phyloP scores from a whole-genome alignment of 306 rosid species.

The Glycine tomentella region DNA sequence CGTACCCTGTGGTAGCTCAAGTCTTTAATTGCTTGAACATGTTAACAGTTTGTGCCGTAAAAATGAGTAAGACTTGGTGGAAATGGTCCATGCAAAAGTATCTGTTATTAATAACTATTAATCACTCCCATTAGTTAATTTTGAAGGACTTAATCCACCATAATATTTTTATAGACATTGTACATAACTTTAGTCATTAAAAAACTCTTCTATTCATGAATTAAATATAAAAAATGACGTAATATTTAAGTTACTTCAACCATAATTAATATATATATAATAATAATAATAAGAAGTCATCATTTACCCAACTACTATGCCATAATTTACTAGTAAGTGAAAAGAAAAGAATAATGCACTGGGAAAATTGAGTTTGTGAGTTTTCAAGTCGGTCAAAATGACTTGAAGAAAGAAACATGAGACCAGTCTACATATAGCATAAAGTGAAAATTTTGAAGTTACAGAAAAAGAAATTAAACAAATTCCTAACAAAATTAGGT shows the following conservation, averaged over 20 bases:
- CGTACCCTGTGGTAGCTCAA: constrained; percentile 11
- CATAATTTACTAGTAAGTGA: neutral
- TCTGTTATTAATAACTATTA: neutral
- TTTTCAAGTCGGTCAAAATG: constrained; percentile 46
- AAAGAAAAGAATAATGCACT: neutral
- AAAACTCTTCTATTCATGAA: too few species aligned
- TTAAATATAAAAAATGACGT: neutral
- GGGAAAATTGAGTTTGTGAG: constrained; percentile 29
- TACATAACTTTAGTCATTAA: too few species aligned
- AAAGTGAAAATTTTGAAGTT: constrained; percentile 27
- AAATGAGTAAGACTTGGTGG: neutral
- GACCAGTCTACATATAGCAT: constrained; percentile 22
- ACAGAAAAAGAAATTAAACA: constrained; percentile 2
- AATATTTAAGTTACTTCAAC: neutral
- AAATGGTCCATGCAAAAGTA: constrained; percentile 31
- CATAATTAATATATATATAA: too few species aligned
- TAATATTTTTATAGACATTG: too few species aligned
- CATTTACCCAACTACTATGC: neutral
- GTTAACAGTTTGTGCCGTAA: constrained; percentile 9
- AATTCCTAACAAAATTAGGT: constrained; percentile 35
- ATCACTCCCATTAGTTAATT: neutral
- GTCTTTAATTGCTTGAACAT: constrained; percentile 15
- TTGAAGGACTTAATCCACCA: neutral
- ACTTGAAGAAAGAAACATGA: constrained; percentile 18
- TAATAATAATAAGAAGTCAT: too few species aligned